phyloP scores from a whole-genome alignment of 1,139 yeast species.

The Nakaseomyces uthaithaninus region DNA sequence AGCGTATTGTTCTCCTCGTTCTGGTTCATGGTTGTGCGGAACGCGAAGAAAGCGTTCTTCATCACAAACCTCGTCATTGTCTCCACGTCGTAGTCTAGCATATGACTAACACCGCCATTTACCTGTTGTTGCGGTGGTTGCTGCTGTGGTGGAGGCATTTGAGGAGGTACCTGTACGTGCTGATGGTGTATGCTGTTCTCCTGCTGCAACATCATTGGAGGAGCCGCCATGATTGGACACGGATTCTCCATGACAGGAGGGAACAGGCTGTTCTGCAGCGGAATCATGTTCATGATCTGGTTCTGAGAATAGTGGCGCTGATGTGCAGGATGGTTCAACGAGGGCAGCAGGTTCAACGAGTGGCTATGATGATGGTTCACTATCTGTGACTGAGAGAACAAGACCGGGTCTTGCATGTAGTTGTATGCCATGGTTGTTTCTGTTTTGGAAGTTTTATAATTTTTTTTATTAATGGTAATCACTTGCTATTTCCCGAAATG shows the following conservation, averaged over 20 bases:
- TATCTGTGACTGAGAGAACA: background rate
- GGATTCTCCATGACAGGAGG: background rate
- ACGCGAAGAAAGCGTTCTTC: conserved; percentile 48
- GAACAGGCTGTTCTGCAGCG: background rate
- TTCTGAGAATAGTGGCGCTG: conserved; percentile 1
- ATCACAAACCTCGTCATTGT: conserved; percentile 67
- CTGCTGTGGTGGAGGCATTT: background rate
- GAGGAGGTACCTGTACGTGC: conserved; percentile 9
- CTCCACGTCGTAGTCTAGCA: conserved; percentile 67
- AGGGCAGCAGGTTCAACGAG: background rate
- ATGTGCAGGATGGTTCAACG: background rate
- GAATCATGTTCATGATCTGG: background rate
- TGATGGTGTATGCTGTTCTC: conserved; percentile 4
- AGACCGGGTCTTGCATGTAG: background rate
- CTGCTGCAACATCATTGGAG: conserved; percentile 3
- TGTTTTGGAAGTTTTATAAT: background rate
- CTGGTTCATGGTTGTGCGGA: conserved; percentile 38
- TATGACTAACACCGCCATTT: conserved; percentile 69
- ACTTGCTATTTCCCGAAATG: background rate
- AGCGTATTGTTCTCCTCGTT: conserved; percentile 39
- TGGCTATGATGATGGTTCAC: background rate
- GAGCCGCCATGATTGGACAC: background rate
- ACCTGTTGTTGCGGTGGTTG: conserved; percentile 24
- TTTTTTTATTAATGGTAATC: background rate
- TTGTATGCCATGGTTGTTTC: background rate